Base-by-base conservation (phyloP, 1,284 basidiomycete genomes). In the Irpex sp. region DNA sequence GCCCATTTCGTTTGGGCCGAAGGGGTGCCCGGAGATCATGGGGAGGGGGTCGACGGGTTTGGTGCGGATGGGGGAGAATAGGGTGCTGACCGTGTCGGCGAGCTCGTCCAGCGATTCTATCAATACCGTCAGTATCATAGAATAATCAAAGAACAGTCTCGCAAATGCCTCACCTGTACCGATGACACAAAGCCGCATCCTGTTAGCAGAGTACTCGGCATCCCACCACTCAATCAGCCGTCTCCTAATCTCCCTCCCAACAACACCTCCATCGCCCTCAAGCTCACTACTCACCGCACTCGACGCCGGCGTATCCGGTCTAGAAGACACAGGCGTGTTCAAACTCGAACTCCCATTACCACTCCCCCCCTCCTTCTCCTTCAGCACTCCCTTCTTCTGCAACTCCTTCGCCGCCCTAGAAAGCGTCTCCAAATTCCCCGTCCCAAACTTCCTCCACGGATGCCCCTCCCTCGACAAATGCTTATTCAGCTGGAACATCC, bases 401-500 rank as follows among this genome's bases (percentile, higher is more conserved):
- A 84, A 72, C 33, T 80, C 76, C 64, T 77, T 81, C 4, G 86
- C 90, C 3, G 84, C 83, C 62, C 86, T 84, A 68, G 89, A 92
- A 60, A 99, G 78, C 60, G 91, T 94, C 59, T 91, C 85, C 63
- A 89, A 85, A 75, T 94, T 93, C 2, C 97, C 97, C 5, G 91
- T 96, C 2, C 94, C 94, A 71, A 99, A 99, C 73, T 98, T 97
- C 67, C 83, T 86, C 87, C 94, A 99, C 1, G 87, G 84, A 73
- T 99, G 96, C 1, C 88, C 88, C 1, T 81, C 80, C 66, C 85
- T 87, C 59, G 86, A 90, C 48, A 98, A 84, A 66, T 89, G 85
- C 77, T 99, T 99, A 76, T 94, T 95, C 28, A 98, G 79, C 76
- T 99, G 97, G 77, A 93, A 98, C 60, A 96, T 87, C n/a, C 97